Evolutionary conservation across 2,329 filamentous ascomycete species (phyloP).

Genomic region (Fusarium sp.): DNA sequence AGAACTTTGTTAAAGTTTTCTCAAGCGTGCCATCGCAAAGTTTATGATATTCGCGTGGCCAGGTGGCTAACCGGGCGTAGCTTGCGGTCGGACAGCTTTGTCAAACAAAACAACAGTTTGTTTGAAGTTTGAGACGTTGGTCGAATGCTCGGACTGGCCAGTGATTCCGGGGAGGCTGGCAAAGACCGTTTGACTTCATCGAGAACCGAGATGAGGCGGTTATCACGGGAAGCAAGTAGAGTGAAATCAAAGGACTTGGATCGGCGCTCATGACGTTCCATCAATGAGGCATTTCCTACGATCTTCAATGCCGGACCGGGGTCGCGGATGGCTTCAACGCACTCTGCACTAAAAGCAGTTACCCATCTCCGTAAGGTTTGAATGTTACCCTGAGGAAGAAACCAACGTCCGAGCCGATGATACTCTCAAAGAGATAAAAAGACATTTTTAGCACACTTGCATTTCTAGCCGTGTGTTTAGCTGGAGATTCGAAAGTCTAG

Average conservation of each 20-base stretch:
- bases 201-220: background rate
- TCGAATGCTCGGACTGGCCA: slow-evolving; percentile 11
- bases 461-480: slow-evolving; percentile 7
- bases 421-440: background rate
- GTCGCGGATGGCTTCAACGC: slow-evolving; percentile 19
- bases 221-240: background rate
- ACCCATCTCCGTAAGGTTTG: slow-evolving; percentile 14
- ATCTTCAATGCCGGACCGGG: slow-evolving; percentile 24
- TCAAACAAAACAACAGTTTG: slow-evolving; percentile 20
- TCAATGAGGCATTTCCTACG: slow-evolving; percentile 33
- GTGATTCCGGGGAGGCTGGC: slow-evolving; percentile 15
- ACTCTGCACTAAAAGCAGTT: slow-evolving; percentile 17
- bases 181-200: background rate
- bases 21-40: slow-evolving; percentile 12
- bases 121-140: slow-evolving; percentile 32
- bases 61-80: slow-evolving; percentile 10
- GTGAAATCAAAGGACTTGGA: slow-evolving; percentile 37
- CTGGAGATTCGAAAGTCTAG: slow-evolving; percentile 12
- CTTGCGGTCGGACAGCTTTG: slow-evolving; percentile 17
- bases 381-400: slow-evolving; percentile 11
- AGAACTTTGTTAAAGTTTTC: background rate
- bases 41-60: slow-evolving; percentile 1
- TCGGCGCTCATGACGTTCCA: slow-evolving; percentile 25
- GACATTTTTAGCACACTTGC: slow-evolving; percentile 5
- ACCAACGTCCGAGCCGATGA: slow-evolving; percentile 10